Base-by-base conservation (phyloP, 805 yeast genomes). In the Metschnikowia lochheadii region DNA sequence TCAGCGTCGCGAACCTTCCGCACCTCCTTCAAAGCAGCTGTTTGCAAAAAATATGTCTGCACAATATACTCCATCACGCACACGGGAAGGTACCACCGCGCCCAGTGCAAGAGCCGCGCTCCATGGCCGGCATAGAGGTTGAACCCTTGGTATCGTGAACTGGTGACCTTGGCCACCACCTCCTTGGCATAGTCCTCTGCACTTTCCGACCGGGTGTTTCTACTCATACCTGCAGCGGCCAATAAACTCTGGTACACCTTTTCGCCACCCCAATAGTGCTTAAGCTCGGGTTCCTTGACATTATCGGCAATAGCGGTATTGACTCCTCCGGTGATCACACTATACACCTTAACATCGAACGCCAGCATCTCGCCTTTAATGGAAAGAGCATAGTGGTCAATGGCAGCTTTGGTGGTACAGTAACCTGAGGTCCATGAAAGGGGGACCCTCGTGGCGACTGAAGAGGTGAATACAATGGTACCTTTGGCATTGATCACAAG, bases 271-370 rank as follows among this genome's bases (percentile, higher is more conserved):
- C 40, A 56, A 23, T 36, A 43, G n/a, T 40, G 42, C 17, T 51
- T 33, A 11, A 53, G 36, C 18, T 29, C 31, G 6, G 44, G 44
- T 40, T 44, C 35, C 31, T 33, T 31, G 20, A 48, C 40, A 5
- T 49, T 31, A 44, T 66, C 69, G 15, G 58, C 58, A 31, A 72
- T 67, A 11, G 60, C 68, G 2, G 76, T 69, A 18, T 65, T 60
- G 10, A 75, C 75, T 11, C 68, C 70, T 3, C 79, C 79, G 3
- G 77, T 69, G 31, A 68, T 59, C 6, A 73, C 65, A 52, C 68
- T 63, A 43, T 72, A 65, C 2, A 72, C 75, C 46, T 63, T 61
- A 34, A 74, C 76, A 1, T 72, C 77, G 46, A 72, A 63, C 0
- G 69, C 68, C 38, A 57, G 54, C 62, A 73, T 56, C 50, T 75